Evolutionary conservation across 2,329 filamentous ascomycete species (phyloP).

Genomic region (Fusarium siculi): DNA sequence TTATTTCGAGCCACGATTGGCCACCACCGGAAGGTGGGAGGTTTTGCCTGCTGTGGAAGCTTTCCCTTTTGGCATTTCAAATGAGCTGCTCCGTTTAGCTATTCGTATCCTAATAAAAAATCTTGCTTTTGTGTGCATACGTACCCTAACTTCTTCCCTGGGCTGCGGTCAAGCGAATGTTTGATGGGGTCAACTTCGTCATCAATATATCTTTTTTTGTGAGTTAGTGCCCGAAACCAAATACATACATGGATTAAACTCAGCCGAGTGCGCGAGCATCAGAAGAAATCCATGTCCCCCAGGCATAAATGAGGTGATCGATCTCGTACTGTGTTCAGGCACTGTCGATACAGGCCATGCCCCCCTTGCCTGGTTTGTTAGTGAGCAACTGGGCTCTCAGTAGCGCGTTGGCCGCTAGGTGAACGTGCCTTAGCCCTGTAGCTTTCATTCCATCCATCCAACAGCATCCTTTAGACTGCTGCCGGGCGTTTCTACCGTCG

Average conservation of each 20-base stretch:
- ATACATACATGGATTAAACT: constrained; percentile 29
- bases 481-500: constrained; percentile 1
- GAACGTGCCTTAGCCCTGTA: constrained; percentile 27
- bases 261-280: constrained; percentile 25
- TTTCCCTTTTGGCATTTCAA: constrained; percentile 1
- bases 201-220: constrained; percentile 26
- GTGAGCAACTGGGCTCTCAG: constrained; percentile 17
- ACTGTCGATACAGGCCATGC: constrained; percentile 23
- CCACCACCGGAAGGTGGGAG: constrained; percentile 5
- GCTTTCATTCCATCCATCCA: constrained; percentile 31
- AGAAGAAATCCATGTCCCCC: constrained; percentile 29
- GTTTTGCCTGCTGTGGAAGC: constrained; percentile 14
- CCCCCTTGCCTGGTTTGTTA: constrained; percentile 28
- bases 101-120: neutral
- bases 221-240: constrained; percentile 29
- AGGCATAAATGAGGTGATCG: constrained; percentile 35
- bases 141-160: constrained; percentile 16
- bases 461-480: constrained; percentile 13
- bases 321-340: constrained; percentile 39
- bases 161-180: constrained; percentile 15
- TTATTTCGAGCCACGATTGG: constrained; percentile 34
- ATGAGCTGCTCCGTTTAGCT: neutral
- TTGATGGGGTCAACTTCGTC: constrained; percentile 31
- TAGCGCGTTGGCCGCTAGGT: constrained; percentile 33
- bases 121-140: constrained; percentile 10